These are phyloP conservation scores for Wickerhamomyces hampshirensis DNA, from an alignment of 805 yeast genomes.

Conservation along the genomic window DNA sequence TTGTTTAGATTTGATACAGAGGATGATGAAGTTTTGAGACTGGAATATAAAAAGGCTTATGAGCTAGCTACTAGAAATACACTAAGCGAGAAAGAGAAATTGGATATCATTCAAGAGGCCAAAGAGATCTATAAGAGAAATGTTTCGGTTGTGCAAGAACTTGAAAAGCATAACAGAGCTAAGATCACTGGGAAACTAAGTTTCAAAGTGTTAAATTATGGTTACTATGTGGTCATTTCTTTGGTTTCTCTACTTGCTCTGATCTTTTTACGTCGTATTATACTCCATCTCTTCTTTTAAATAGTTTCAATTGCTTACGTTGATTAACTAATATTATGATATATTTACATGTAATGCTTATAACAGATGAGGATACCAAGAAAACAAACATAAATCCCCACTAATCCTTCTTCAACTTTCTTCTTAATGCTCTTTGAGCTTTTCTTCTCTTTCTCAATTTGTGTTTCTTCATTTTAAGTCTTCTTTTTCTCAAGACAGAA, in stretches of 20 bases:
- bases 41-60: conserved; percentile 66
- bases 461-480: conserved; percentile 96
- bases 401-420: conserved; percentile 38
- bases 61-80: conserved; percentile 70
- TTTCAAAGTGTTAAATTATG: conserved; percentile 48
- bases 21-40: conserved; percentile 61
- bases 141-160: conserved; percentile 55
- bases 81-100: conserved; percentile 68
- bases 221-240: conserved; percentile 40
- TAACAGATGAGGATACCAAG: no score
- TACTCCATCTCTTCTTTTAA: conserved; percentile 11
- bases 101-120: conserved; percentile 64
- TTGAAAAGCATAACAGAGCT: conserved; percentile 59
- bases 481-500: conserved; percentile 78
- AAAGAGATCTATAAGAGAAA: conserved; percentile 61
- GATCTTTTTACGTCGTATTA: conserved; percentile 32
- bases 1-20: conserved; percentile 67
- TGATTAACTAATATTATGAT: no score
- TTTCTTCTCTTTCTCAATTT: conserved; percentile 96
- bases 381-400: background rate
- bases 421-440: conserved; percentile 79
- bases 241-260: conserved; percentile 29
- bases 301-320: background rate
- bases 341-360: background rate
- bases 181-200: conserved; percentile 51